Base-by-base conservation (phyloP, 495 filamentous ascomycete genomes). In the Neurospora pannonica region DNA sequence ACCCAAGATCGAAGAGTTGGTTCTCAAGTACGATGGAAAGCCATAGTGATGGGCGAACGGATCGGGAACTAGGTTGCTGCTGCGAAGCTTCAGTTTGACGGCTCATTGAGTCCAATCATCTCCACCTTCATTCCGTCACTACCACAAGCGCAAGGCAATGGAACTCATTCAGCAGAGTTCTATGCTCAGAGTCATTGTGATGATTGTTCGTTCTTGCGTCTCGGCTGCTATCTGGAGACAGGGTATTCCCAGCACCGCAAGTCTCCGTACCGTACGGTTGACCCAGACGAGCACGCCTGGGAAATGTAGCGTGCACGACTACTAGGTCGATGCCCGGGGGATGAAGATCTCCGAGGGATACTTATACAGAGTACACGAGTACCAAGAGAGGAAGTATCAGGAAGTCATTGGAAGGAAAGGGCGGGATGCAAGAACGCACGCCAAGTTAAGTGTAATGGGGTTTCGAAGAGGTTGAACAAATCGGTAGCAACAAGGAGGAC, bases 1-100 rank as follows among this genome's bases (percentile, higher is more conserved):
- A 34, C 88, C 89, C 9, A 93, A 92, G 82, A 92, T 94, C 75
- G 86, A 87, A 73, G 84, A 87, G 71, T 77, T 86, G 8, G 83
- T 87, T 19, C 75, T 72, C 37, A 82, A 79, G 69, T 80, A 79
- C 54, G 42, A 60, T 34, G 19, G 43, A 19, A 19, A 37, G 15
- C 42, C 38, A 28, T 72, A 72, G 54, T 24, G 54, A 67, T 34
- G 28, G 24, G 7, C 54, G 28, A 19, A 67, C 15, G 31, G 54
- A 67, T 67, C 28, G 15, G 28, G 54, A 67, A 67, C 15, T 67
- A 34, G 13, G 7, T 31, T 19, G 28, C 28, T 67, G 28, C 15
- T 5, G 54, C 54, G 28, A 67, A 34, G 28, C 54, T 67, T 67
- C 54, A 67, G 31, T 67, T 62, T 36, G 54, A 67, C 54, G 54